phyloP scores from a whole-genome alignment of 306 rosid genomes.

The Mimosa bimucronata region DNA sequence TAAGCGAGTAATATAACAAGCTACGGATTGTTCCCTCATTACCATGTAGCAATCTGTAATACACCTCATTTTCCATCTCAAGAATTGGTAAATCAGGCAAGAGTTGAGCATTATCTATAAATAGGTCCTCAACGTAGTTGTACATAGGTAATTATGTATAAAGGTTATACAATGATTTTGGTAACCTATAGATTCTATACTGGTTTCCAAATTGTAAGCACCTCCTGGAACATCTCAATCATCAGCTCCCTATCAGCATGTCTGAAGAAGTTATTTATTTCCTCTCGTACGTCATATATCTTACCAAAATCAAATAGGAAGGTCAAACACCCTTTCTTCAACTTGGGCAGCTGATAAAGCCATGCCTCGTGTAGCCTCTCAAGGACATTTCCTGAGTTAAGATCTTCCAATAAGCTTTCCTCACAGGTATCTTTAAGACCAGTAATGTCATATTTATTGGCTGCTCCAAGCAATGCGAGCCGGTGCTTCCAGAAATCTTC shows the following conservation, averaged over 20 bases:
- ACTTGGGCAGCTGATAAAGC: constrained; percentile 69
- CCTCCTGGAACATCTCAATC: constrained; percentile 85
- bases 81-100: neutral
- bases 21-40: neutral
- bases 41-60: neutral
- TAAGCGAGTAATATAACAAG: no score
- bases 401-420: constrained; percentile 90
- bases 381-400: constrained; percentile 70
- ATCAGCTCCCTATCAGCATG: constrained; percentile 80
- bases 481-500: constrained; percentile 83
- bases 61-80: neutral
- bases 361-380: constrained; percentile 83
- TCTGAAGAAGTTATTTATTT: constrained; percentile 58
- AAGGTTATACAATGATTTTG: constrained; percentile 28
- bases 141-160: neutral
- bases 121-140: neutral
- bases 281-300: constrained; percentile 72
- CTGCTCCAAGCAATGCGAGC: constrained; percentile 75
- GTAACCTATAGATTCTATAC: constrained; percentile 29
- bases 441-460: constrained; percentile 69
- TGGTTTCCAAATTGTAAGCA: constrained; percentile 72
- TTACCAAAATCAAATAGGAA: constrained; percentile 86
- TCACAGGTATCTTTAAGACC: constrained; percentile 78
- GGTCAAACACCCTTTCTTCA: constrained; percentile 81
- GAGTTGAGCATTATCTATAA: constrained; percentile 2